Evolutionary conservation across 2,329 filamentous ascomycete species (phyloP).

Genomic region (Corinectria fuckeliana): DNA sequence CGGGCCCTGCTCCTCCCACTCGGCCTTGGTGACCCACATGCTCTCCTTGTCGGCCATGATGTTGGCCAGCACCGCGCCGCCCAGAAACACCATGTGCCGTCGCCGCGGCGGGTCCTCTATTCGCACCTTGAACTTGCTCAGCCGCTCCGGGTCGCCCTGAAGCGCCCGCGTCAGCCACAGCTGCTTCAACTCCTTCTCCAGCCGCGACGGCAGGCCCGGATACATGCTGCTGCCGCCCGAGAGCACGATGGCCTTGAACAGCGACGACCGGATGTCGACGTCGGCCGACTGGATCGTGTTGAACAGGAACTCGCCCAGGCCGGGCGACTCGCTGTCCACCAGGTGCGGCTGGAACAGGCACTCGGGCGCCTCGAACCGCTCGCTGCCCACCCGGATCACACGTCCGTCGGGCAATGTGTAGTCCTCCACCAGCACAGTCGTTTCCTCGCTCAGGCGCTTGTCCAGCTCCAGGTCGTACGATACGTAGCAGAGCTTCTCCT

Average conservation of each 20-base stretch:
- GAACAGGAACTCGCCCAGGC: constrained; percentile 96
- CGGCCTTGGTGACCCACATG: constrained; percentile 98
- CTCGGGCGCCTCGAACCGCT: constrained; percentile 97
- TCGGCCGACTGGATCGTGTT: constrained; percentile 98
- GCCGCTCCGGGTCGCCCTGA: constrained; percentile 86
- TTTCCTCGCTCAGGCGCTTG: constrained; percentile 95
- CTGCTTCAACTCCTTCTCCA: constrained; percentile 99
- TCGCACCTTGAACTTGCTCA: constrained; percentile 99
- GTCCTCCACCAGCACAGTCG: constrained; percentile 94
- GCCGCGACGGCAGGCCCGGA: constrained; percentile 87
- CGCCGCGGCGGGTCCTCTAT: constrained; percentile 97
- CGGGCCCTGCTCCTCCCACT: constrained; percentile 94
- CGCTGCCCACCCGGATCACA: constrained; percentile 93
- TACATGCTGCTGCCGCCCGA: constrained; percentile 99
- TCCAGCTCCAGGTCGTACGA: constrained; percentile 97
- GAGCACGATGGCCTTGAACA: constrained; percentile 97
- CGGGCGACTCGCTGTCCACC: constrained; percentile 95
- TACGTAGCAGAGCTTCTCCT: constrained; percentile 99
- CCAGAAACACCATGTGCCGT: constrained; percentile 99
- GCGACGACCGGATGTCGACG: constrained; percentile 88
- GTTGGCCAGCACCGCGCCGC: constrained; percentile 94
- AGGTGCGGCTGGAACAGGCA: constrained; percentile 98
- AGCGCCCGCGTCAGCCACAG: constrained; percentile 94
- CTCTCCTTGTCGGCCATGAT: constrained; percentile 99
- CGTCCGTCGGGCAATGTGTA: constrained; percentile 97